Base-by-base conservation (phyloP, 2,329 filamentous ascomycete genomes). In the Colletotrichum kahawae region DNA sequence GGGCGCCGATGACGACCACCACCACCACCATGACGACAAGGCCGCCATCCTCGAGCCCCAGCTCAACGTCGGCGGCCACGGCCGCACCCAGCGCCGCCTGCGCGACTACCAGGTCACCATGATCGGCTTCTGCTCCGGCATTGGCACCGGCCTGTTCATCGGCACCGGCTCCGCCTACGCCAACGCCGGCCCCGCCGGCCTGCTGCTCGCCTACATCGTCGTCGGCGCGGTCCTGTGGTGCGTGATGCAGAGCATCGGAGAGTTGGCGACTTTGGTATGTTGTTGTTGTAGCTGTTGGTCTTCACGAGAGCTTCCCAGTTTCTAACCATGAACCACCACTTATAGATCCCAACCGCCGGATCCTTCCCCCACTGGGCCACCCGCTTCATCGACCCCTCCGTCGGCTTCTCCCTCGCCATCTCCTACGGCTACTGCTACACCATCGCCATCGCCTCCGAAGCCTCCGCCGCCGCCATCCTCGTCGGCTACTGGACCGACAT, bases 91-190 rank as follows among this genome's bases (percentile, higher is more conserved):
- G 69, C 76, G 76, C 36, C 76, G 62, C n/a, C 76, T 77, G 56
- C 66, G 76, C 8, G 73, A 77, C 69, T 77, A 77, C 66, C 88
- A 90, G 77, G 84, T 90, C 64, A 88, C 90, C 77, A 90, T 90
- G 88, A 89, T 90, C 71, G 88, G 88, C 21, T 82, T 86, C 38
- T 83, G 83, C 57, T 84, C 83, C 24, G 86, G 82, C 29, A 88
- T 88, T 79, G 86, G 87, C 7, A 86, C 86, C 82, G 87, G 87
- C 24, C 77, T 88, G 13, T 88, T 86, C 85, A 82, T 88, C n/a
- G 87, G 86, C 16, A 83, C 82, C 57, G 86, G 87, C 18, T 82
- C 81, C 18, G 86, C 85, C 2, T 80, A 88, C 4, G 79, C 78
- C 12, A 80, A 79, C 33, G 86, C 85, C 57, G 86, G 87, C 21